phyloP scores from a whole-genome alignment of 192 early-diverging fungal genomes.

The Spizellomyces sp. region DNA sequence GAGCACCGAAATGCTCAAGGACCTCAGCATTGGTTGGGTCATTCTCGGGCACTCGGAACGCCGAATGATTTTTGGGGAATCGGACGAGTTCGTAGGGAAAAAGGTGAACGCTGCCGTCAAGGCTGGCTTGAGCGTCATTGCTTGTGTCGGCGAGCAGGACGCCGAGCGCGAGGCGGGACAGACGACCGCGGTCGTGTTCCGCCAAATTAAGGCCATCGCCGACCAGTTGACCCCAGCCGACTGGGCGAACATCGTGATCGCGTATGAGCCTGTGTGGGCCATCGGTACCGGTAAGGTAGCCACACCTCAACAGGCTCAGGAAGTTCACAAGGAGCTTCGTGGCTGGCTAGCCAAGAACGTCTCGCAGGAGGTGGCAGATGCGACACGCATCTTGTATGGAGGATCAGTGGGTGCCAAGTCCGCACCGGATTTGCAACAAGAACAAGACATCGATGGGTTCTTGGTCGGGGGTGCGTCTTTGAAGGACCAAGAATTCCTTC shows the following conservation, averaged over 20 bases:
- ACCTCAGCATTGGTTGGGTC: constrained; percentile 92
- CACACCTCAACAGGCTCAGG: constrained; percentile 90
- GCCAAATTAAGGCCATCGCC: constrained; percentile 87
- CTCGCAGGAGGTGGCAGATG: constrained; percentile 79
- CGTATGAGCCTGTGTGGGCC: constrained; percentile 99
- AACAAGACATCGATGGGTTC: constrained; percentile 98
- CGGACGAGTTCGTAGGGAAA: constrained; percentile 84
- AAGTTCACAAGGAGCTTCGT: constrained; percentile 89
- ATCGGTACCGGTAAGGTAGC: constrained; percentile 99
- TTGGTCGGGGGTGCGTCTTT: constrained; percentile 98
- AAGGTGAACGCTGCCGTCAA: constrained; percentile 88
- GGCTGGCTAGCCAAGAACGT: constrained; percentile 84
- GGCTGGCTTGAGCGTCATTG: constrained; percentile 88
- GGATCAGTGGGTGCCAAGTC: constrained; percentile 90
- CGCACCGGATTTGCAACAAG: constrained; percentile 74
- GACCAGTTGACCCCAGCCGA: constrained; percentile 64
- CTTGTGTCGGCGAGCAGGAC: constrained; percentile 95
- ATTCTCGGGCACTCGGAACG: constrained; percentile 99
- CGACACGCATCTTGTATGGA: constrained; percentile 95
- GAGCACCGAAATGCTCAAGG: constrained; percentile 93
- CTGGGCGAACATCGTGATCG: constrained; percentile 95
- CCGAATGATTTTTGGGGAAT: constrained; percentile 87
- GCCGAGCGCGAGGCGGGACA: constrained; percentile 88
- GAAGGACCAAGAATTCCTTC: constrained; percentile 65
- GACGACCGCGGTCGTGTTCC: constrained; percentile 84